Base-by-base conservation (phyloP, 148 eudicot genomes). In the Amaranthus palmeri region DNA sequence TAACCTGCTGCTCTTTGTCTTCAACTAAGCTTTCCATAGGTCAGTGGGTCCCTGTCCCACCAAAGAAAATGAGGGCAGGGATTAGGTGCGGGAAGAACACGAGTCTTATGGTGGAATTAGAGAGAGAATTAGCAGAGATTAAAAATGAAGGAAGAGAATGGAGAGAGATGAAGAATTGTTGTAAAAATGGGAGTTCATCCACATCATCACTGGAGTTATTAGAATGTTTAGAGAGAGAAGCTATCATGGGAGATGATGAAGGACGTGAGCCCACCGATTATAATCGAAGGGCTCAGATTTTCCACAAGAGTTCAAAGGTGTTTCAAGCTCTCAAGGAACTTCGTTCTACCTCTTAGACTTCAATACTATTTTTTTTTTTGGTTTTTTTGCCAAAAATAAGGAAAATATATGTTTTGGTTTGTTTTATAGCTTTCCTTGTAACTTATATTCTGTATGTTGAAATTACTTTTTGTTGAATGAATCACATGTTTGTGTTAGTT, bases 141-240 rank as follows among this genome's bases (percentile, higher is more conserved):
- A 74, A 74, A 69, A 61, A 57, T 50, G 49, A 55, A 44, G 80
- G 73, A n/a, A n/a, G 45, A 40, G 74, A 76, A 42, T 69, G 83
- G 87, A 75, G 18, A 41, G 90, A 76, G 60, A 83, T 69, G 73
- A 72, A 59, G 18, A 77, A 73, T 17, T 77, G 80, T 8, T 77
- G 80, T 8, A 69, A 46, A 52, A 78, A n/a, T 7, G 48, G 13
- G 65, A 84, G 85, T 7, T 71, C 5, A 7, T 3, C 68, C 2
- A 84, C 87, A 7, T 70, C 87, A 7, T 70, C 83, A 41, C 87
- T 64, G 43, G 92, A 91, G 73, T 61, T 87, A 45, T 55, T 91
- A 74, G 95, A 89, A 86, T 88, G 91, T 69, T 85, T 91, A 74
- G 96, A 91, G 76, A 85, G 63, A 62, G 96, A 89, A 78, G 92